Percentiles rank a stretch among this genome's conserved stretches.
These are phyloP conservation scores for Salix udensis DNA, from an alignment of 345 rosid genomes.

Conservation along the genomic window DNA sequence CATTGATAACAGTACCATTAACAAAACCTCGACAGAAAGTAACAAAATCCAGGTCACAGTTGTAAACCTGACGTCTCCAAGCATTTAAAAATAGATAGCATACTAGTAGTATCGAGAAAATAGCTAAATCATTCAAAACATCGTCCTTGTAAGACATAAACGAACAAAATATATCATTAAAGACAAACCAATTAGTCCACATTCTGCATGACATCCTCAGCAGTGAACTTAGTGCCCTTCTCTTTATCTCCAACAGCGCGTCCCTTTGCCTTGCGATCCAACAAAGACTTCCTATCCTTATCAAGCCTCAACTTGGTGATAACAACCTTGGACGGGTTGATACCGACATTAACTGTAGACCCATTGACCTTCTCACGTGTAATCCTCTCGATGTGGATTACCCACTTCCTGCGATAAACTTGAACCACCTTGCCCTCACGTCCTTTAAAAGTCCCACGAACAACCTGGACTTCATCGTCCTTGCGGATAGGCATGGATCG, in stretches of 20 bases:
- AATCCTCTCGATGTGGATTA: constrained; percentile 76
- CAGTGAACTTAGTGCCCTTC: constrained; percentile 69
- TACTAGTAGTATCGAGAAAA: neutral
- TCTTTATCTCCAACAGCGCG: constrained; percentile 76
- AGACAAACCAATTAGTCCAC: constrained; percentile 31
- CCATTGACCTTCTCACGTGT: constrained; percentile 81
- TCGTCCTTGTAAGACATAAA: too few relatives aligned
- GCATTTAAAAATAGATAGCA: neutral
- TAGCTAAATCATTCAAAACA: neutral
- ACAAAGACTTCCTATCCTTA: constrained; percentile 63
- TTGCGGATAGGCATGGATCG: constrained; percentile 78
- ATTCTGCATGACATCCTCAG: constrained; percentile 78
- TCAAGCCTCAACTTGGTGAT: constrained; percentile 72
- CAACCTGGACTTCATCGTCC: constrained; percentile 81
- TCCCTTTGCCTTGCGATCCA: constrained; percentile 76
- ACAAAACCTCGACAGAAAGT: too few relatives aligned
- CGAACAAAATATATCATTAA: neutral
- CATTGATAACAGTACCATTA: neutral
- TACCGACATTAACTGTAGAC: constrained; percentile 69
- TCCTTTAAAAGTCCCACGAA: constrained; percentile 76
- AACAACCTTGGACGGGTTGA: constrained; percentile 68
- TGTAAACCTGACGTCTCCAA: neutral
- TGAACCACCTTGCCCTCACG: constrained; percentile 79
- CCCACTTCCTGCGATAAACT: constrained; percentile 79
- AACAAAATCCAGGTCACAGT: neutral